phyloP scores from a whole-genome alignment of 345 rosid species.

The Eucalyptus marginata region DNA sequence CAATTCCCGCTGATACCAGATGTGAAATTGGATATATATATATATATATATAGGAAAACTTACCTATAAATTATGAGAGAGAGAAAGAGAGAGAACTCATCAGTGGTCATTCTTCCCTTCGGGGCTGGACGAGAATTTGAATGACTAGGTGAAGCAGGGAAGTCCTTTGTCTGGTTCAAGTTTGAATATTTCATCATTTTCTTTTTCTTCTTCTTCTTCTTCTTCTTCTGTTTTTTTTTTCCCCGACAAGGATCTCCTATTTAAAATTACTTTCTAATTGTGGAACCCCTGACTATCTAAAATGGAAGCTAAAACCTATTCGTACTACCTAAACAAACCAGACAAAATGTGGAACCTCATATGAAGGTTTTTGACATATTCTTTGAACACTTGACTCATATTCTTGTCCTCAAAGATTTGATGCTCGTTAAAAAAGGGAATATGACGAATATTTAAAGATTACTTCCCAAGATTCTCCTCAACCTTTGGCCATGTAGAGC shows the following conservation, averaged over 20 bases:
- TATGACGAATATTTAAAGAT: not conserved
- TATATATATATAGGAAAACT: not conserved
- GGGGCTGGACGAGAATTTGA: not conserved
- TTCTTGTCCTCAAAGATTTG: not conserved
- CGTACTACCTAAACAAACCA: not conserved
- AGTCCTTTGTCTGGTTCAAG: not conserved
- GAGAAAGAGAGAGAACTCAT: not conserved
- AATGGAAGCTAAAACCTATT: not conserved
- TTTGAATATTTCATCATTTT: not conserved
- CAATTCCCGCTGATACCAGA: not conserved
- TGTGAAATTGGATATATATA: not conserved
- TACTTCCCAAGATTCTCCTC: not conserved
- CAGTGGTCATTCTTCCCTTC: not conserved
- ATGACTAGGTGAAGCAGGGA: not conserved
- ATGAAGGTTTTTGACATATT: not conserved
- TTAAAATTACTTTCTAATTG: no score
- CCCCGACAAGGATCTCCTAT: not conserved
- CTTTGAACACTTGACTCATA: not conserved
- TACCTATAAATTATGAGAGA: not conserved
- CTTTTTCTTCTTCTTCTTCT: no score
- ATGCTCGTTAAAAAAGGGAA: not conserved
- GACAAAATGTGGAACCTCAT: not conserved
- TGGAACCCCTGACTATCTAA: not conserved
- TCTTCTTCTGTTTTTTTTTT: no score
- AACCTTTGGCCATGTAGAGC: not conserved